A percentile compares a stretch with the other conserved stretches of the same genome.
Evolutionary conservation across 2,329 filamentous ascomycete genomes (phyloP).

Genomic region (Fusarium sp.): DNA sequence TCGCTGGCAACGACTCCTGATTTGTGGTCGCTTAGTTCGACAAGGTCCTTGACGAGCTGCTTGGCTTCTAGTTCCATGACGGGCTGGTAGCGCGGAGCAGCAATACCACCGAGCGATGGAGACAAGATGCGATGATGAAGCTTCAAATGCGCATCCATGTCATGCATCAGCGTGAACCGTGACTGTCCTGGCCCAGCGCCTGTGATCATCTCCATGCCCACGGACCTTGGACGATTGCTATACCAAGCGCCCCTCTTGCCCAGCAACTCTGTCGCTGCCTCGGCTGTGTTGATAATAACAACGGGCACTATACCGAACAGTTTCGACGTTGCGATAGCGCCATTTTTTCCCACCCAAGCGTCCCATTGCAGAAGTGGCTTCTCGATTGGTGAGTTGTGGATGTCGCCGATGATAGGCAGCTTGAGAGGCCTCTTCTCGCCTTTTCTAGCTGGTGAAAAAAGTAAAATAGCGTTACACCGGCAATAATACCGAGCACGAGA

Average conservation of each 20-base stretch:
- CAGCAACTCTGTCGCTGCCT: neutral
- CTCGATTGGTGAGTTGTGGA: neutral
- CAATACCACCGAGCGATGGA: neutral
- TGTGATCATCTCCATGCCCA: neutral
- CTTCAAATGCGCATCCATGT: neutral
- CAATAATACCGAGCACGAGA: neutral
- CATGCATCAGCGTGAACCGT: neutral
- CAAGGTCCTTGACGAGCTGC: neutral
- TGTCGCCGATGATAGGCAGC: neutral
- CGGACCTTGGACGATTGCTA: neutral
- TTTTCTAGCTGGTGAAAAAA: neutral
- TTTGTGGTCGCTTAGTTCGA: neutral
- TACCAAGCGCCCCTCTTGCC: neutral
- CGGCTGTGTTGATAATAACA: neutral
- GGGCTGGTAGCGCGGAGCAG: neutral
- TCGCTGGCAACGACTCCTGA: neutral
- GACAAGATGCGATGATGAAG: neutral
- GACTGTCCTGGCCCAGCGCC: neutral
- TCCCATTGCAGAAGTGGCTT: neutral
- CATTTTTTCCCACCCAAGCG: neutral
- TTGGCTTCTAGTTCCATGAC: neutral
- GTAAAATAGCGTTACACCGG: neutral
- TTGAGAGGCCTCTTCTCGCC: neutral
- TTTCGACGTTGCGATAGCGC: neutral
- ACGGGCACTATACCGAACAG: neutral